Base-by-base conservation (phyloP, 106 monocot species). In the Ottelia alismoides region DNA sequence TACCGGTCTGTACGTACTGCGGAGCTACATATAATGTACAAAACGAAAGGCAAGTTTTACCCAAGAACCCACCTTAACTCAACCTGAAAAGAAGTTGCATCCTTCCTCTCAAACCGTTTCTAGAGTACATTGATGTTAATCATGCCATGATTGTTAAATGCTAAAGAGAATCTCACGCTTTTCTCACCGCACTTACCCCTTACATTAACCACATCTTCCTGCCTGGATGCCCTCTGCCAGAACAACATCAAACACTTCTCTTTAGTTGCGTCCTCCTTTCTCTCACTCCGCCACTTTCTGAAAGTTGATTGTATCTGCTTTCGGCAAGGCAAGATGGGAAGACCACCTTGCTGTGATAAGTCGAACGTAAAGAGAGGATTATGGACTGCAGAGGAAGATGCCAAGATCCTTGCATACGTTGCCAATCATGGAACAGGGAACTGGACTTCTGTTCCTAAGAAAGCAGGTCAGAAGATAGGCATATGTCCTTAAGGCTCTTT, bases 331-430 rank as follows among this genome's bases (percentile, higher is more conserved):
- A n/a, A n/a, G n/a, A 96, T 96, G 96, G 82, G 81, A 52, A 75
- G 88, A 64, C 85, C 88, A 7, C 96, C 96, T 45, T 85, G 96
- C 55, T 96, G 88, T 47, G 96, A 96, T 56, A 89, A 85, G 64
- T 65, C 71, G 28, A 78, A 56, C 27, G 88, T 96, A 53, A 89
- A 84, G 88, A 88, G 65, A 27, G 96, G 96, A 2, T 72, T 59
- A 1, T 96, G 96, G 96, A 89, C 88, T 0, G 71, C 81, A n/a
- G 88, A 96, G 67, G 96, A 96, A 54, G 96, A 96, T 30, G 73
- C 78, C 27, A 96, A 96, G 74, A 71, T 96, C 11, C 71, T 89
- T 55, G 96, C 88, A 22, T 79, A 89, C 60, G 81, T 79, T 21
- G 76, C 81, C 60, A 82, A 67, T 30, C 96, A 89, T 59, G 96